Base-by-base conservation (phyloP, 2,329 filamentous ascomycete species). In the Aspergillus sp. region DNA sequence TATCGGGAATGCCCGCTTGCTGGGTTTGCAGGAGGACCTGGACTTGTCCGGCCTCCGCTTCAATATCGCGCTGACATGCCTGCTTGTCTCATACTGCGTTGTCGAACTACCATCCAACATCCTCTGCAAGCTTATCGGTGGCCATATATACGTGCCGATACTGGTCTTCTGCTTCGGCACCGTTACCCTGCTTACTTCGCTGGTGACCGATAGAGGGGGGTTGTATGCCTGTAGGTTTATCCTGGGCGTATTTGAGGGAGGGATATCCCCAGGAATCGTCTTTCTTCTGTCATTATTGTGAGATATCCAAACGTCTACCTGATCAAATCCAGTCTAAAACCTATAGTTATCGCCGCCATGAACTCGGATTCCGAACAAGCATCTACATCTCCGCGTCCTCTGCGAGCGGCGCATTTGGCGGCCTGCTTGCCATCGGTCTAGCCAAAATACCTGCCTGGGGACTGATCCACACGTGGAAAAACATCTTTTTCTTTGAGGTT, bases 1-100 rank as follows among this genome's bases (percentile, higher is more conserved):
- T 50, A 74, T 76, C 42, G 73, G 74, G 30, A 75, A 76, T 60
- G 73, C 74, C 15, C 70, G 70, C 27, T 67, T 75, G 15, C 67
- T 65, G 19, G 66, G 66, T 9, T 51, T 71, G 30, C 44, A 58
- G 17, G 54, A 62, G 9, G 66, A 70, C 30, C 66, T 73, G 17
- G 41, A 66, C 1, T 62, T 73, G 19, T 52, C 61, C 2, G 64
- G 66, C 9, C 51, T 61, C 13, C 61, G 72, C 48, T 77, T 73
- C 66, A 76, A 75, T 54, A 66, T 70, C 39, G 67, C 72, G 4
- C 20, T 58, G 45, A 61, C 48, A 11, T 49, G 45, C 12, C 39
- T 50, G 3, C 48, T 46, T 4, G 49, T 57, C 5, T 37, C 54
- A 3, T 57, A 57, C 47, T 57, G 45, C 15, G 39, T 46, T 9